phyloP scores from a whole-genome alignment of 2,329 filamentous ascomycete species.

The Thermomyces lanuginosus region DNA sequence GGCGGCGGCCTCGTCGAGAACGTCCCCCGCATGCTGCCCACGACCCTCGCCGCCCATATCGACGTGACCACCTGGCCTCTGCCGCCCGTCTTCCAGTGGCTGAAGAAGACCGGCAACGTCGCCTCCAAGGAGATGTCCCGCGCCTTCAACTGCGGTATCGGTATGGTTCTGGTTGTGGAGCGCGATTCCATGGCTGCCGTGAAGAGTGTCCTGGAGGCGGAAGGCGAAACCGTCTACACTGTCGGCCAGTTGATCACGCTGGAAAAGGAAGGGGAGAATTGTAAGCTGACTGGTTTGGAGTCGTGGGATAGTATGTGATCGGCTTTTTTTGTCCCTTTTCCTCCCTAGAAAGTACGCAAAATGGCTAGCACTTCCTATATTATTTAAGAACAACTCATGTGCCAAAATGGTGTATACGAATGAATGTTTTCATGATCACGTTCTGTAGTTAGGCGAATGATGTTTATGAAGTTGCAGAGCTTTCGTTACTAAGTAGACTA shows the following conservation, averaged over 20 bases:
- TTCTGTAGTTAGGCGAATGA: too few relatives aligned
- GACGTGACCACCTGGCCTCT: constrained; percentile 61
- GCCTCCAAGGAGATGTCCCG: constrained; percentile 65
- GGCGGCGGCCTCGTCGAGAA: constrained; percentile 88
- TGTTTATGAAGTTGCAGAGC: too few relatives aligned
- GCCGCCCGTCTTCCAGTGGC: constrained; percentile 71
- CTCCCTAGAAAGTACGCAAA: too few relatives aligned
- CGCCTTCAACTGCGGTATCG: constrained; percentile 87
- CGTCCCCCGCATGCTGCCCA: constrained; percentile 80
- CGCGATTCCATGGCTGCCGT: constrained; percentile 47
- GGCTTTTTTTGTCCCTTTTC: constrained; percentile 1
- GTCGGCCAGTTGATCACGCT: constrained; percentile 57
- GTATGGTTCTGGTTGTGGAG: constrained; percentile 78
- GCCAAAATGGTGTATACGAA: too few relatives aligned
- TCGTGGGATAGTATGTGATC: constrained; percentile 20
- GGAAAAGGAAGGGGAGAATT: constrained; percentile 37
- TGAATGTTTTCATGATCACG: too few relatives aligned
- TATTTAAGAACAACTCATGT: too few relatives aligned
- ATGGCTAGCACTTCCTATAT: too few relatives aligned
- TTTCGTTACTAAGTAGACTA: too few relatives aligned
- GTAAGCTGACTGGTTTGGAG: constrained; percentile 46
- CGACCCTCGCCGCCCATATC: constrained; percentile 60
- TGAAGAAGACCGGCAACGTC: constrained; percentile 57
- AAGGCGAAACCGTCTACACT: constrained; percentile 60
- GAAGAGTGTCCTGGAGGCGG: constrained; percentile 41